Base-by-base conservation (phyloP, 129 eudicot species). In the Saposhnikovia divaricata region DNA sequence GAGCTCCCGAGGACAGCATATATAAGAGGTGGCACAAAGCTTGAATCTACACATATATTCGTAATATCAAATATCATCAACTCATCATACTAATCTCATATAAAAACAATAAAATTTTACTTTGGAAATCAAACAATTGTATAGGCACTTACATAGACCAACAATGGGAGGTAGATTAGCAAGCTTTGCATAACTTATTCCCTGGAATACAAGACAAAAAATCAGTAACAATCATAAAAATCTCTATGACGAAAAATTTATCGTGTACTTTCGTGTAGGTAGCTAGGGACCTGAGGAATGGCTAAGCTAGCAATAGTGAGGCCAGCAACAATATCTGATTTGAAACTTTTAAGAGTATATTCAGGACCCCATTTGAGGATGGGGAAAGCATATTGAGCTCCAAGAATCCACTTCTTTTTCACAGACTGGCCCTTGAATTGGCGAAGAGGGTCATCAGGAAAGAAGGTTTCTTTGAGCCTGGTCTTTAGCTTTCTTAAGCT, bases 241-340 rank as follows among this genome's bases (percentile, higher is more conserved):
- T 23, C 12, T 78, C 59, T 23, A 6, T 21, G 23, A 10, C 7
- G 27, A 38, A 11, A 16, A 15, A 9, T 19, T 46, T 46, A 46
- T 46, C 15, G 50, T 46, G 50, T 46, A 46, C 10, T 46, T 46
- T 11, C 2, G 28, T n/a, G 13, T 4, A 40, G 43, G 12, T 11
- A 3, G 55, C 14, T 42, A 42, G 51, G 53, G 31, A 89, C 96
- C 93, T 91, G 98, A 77, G 98, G 98, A 83, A 93, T 90, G 89
- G 98, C 98, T 61, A 93, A 89, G 86, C 96, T 90, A 77, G 98
- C 98, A 87, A 93, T 93, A 51, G 98, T 93, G 89, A 93, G 96
- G 57, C 98, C 98, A 89, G 98, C 86, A 80, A 93, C 86, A 80
- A 93, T 68, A 83, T 93, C 98, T 48, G 98, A 90, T 85, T 92